These are phyloP conservation scores for Cutaneotrichosporon sp. DNA, from an alignment of 1,284 basidiomycete species.

Conservation along the genomic window DNA sequence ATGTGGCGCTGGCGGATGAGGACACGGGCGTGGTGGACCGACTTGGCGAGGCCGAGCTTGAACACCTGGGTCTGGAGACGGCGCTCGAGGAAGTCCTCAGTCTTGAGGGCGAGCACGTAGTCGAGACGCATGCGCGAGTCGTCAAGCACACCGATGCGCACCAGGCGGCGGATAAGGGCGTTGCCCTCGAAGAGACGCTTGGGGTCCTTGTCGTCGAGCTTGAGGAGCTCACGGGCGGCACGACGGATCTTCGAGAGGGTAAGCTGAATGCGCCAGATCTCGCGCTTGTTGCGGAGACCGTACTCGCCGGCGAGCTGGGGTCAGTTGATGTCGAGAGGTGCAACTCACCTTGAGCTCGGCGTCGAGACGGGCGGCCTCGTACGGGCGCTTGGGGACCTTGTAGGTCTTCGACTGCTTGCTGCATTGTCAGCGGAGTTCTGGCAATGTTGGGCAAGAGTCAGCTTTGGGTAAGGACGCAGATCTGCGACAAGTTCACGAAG, in stretches of 20 bases:
- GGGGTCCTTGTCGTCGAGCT: slow-evolving; percentile 99
- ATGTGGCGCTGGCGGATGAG: slow-evolving; percentile 86
- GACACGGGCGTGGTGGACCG: slow-evolving; percentile 97
- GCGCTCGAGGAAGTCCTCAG: slow-evolving; percentile 99
- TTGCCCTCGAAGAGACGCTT: slow-evolving; percentile 99
- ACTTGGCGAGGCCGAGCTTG: slow-evolving; percentile 92
- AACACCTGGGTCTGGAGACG: slow-evolving; percentile 99
- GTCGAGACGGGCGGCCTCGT: slow-evolving; percentile 97
- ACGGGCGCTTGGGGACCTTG: slow-evolving; percentile 98
- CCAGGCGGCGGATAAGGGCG: slow-evolving; percentile 97
- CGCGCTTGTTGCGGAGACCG: slow-evolving; percentile 99
- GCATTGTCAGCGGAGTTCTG: slow-evolving; percentile 4
- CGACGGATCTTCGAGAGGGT: slow-evolving; percentile 99
- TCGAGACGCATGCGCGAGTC: slow-evolving; percentile 99
- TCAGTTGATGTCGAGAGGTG: slow-evolving; percentile 12
- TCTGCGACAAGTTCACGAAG: not conserved
- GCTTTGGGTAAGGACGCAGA: not conserved
- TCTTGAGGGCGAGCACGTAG: slow-evolving; percentile 99
- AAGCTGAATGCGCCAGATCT: slow-evolving; percentile 99
- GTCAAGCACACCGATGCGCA: slow-evolving; percentile 99
- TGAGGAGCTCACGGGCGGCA: slow-evolving; percentile 99
- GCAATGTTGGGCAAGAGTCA: not conserved
- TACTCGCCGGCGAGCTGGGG: slow-evolving; percentile 95
- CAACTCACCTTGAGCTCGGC: slow-evolving; percentile 95
- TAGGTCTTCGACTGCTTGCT: slow-evolving; percentile 64